Percentiles rank a stretch among this genome's conserved stretches.
These are phyloP conservation scores for Nakazawaea sp. DNA, from an alignment of 805 yeast genomes.

Conservation along the genomic window DNA sequence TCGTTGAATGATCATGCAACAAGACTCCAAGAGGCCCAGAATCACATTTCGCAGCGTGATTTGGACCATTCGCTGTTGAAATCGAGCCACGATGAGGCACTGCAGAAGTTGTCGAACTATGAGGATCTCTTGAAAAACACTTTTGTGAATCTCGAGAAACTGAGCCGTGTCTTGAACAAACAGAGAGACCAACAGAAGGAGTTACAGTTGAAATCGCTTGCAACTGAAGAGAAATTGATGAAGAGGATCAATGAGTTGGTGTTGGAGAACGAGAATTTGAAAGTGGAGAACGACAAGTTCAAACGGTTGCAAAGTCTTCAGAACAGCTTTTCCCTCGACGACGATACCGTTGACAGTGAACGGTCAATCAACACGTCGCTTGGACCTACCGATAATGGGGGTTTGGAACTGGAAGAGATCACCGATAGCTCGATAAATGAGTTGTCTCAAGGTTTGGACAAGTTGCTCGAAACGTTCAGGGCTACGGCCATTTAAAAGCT, in stretches of 20 bases:
- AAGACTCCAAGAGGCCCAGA: not conserved
- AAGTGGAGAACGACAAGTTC: conserved; percentile 7
- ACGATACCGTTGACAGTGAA: not conserved
- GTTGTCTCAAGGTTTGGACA: conserved; percentile 8
- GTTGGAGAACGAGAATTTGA: conserved; percentile 8
- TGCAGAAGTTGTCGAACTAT: not conserved
- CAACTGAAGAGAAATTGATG: conserved; percentile 6
- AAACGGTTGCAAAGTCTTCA: conserved; percentile 1
- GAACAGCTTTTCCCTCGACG: conserved; percentile 2
- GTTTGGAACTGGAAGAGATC: conserved; percentile 3
- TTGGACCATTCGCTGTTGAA: not conserved
- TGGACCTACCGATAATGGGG: not conserved
- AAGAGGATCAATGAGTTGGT: conserved; percentile 7
- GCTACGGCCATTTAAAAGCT: no score
- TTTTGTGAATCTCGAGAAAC: conserved; percentile 1
- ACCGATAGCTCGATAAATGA: conserved; percentile 10
- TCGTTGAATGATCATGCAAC: not conserved
- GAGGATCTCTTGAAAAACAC: conserved; percentile 5
- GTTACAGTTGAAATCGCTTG: conserved; percentile 1
- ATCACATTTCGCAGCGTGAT: not conserved
- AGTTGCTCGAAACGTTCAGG: conserved; percentile 4
- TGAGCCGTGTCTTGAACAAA: conserved; percentile 5
- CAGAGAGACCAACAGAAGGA: conserved; percentile 6
- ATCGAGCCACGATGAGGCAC: not conserved
- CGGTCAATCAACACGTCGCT: not conserved